Evolutionary conservation across 257 asterid species (phyloP).

Genomic region (Thymus mandschuricus): DNA sequence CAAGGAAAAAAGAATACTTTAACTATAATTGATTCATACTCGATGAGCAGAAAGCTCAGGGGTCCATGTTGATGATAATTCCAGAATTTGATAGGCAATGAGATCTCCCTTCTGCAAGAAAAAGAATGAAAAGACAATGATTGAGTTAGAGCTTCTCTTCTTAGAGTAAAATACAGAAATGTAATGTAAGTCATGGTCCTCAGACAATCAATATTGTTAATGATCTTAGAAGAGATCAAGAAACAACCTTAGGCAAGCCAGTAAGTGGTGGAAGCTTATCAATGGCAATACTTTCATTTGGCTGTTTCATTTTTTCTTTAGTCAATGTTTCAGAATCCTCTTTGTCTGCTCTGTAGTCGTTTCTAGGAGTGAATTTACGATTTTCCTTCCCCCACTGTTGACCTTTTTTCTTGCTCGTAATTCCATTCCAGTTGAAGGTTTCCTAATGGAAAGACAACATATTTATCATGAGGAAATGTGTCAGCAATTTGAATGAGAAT

Average conservation of each 20-base stretch:
- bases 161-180: constrained; percentile 5
- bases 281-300: constrained; percentile 49
- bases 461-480: constrained; percentile 17
- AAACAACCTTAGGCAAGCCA: constrained; percentile 64
- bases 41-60: constrained; percentile 80
- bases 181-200: background rate
- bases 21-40: constrained; percentile 48
- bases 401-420: constrained; percentile 88
- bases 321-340: constrained; percentile 40
- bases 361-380: constrained; percentile 47
- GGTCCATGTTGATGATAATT: constrained; percentile 91
- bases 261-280: constrained; percentile 76
- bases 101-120: constrained; percentile 76
- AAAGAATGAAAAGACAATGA: background rate
- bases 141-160: background rate
- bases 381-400: constrained; percentile 89
- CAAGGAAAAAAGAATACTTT: constrained; percentile 6
- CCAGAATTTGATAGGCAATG: constrained; percentile 78
- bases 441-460: constrained; percentile 47
- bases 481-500: constrained; percentile 27
- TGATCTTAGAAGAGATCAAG: constrained; percentile 23
- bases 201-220: constrained; percentile 1
- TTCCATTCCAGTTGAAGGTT: constrained; percentile 77
- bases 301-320: constrained; percentile 41
- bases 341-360: constrained; percentile 41